These are phyloP conservation scores for Triticum monococcum DNA, from an alignment of 176 grass and related monocot genomes.

Conservation along the genomic window DNA sequence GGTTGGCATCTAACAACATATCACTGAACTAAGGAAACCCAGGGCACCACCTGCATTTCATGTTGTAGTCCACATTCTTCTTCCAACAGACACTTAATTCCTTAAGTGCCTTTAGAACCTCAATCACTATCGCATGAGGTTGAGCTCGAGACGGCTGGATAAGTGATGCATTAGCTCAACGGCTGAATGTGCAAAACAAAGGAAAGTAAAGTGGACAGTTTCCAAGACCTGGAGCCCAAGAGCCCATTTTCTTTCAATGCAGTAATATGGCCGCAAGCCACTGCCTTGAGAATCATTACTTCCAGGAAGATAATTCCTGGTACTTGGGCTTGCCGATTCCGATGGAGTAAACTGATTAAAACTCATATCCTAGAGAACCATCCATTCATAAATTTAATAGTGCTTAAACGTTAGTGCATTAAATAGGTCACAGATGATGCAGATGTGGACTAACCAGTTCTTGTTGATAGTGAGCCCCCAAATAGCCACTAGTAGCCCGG, in stretches of 20 bases:
- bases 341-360: conserved; percentile 21
- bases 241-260: conserved; percentile 85
- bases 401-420: conserved; percentile 1
- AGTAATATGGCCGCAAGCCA: conserved; percentile 41
- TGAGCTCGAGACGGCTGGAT: conserved; percentile 73
- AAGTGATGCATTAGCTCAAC: conserved; percentile 33
- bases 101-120: conserved; percentile 83
- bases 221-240: conserved; percentile 85
- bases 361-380: conserved; percentile 36
- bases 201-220: conserved; percentile 15
- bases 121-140: conserved; percentile 82
- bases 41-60: conserved; percentile 80
- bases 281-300: conserved; percentile 55
- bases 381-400: conserved; percentile 17
- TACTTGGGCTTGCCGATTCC: conserved; percentile 33
- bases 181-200: conserved; percentile 13
- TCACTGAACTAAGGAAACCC: conserved; percentile 43
- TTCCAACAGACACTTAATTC: conserved; percentile 93
- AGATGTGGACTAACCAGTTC: conserved; percentile 52
- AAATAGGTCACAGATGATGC: background rate
- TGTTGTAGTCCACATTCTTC: conserved; percentile 90
- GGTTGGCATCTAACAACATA: conserved; percentile 40
- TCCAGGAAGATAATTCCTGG: conserved; percentile 38
- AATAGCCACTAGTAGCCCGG: conserved; percentile 72
- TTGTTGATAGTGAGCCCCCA: conserved; percentile 81